These are phyloP conservation scores for Kazachstania viticola DNA, from an alignment of 805 yeast species.

Conservation along the genomic window DNA sequence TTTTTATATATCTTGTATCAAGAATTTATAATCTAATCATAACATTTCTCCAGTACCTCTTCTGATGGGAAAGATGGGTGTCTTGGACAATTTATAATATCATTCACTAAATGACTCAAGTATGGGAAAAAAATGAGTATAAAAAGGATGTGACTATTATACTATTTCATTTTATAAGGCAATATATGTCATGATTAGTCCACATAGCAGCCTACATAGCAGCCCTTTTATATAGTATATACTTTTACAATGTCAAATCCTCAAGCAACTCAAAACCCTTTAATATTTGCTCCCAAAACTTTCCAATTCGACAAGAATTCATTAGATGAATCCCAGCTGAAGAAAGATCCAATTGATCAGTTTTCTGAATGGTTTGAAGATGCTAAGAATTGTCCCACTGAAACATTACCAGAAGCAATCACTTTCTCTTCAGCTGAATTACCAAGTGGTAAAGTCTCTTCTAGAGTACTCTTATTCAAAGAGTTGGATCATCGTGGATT, in stretches of 20 bases:
- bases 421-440: constrained; percentile 82
- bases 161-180: too few relatives aligned
- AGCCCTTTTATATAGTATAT: too few relatives aligned
- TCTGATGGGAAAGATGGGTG: too few relatives aligned
- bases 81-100: too few relatives aligned
- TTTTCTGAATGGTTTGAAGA: constrained; percentile 78
- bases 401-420: constrained; percentile 66
- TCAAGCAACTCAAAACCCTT: constrained; percentile 19
- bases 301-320: constrained; percentile 70
- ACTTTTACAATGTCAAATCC: constrained; percentile 7
- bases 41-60: too few relatives aligned
- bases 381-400: constrained; percentile 42
- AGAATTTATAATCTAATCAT: too few relatives aligned
- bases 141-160: too few relatives aligned
- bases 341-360: constrained; percentile 54
- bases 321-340: constrained; percentile 42
- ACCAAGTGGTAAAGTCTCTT: constrained; percentile 80
- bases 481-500: constrained; percentile 81
- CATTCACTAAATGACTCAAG: too few relatives aligned
- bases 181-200: too few relatives aligned
- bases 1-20: too few relatives aligned
- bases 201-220: too few relatives aligned
- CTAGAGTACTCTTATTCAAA: constrained; percentile 74
- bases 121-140: too few relatives aligned
- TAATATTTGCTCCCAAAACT: constrained; percentile 68